Evolutionary conservation across 441 rosid species (phyloP).

Genomic region (Gossypium schwendimanii): DNA sequence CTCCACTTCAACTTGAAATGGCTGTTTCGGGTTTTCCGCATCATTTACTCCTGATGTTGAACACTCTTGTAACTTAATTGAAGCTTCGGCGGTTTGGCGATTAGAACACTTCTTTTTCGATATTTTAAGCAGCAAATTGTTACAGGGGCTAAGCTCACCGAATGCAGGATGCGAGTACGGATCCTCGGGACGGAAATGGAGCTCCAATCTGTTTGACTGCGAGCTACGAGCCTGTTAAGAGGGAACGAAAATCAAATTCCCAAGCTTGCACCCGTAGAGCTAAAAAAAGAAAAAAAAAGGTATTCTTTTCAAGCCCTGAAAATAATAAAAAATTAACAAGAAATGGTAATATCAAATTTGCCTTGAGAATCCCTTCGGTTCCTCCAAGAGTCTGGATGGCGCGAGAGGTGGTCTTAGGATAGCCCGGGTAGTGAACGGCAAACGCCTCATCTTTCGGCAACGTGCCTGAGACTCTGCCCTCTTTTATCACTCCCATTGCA

Average conservation of each 20-base stretch:
- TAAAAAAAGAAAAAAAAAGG: background rate
- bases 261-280: background rate
- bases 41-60: conserved; percentile 15
- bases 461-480: conserved; percentile 50
- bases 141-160: conserved; percentile 59
- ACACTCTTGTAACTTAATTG: background rate
- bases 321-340: background rate
- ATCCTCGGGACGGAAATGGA: conserved; percentile 84
- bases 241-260: conserved; percentile 7
- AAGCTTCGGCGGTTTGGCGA: conserved; percentile 21
- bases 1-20: conserved; percentile 20
- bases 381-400: conserved; percentile 77
- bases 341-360: conserved; percentile 1
- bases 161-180: conserved; percentile 73
- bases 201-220: conserved; percentile 53
- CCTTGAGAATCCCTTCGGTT: conserved; percentile 51
- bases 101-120: conserved; percentile 34
- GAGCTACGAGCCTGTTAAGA: conserved; percentile 51
- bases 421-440: conserved; percentile 68
- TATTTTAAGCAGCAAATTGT: conserved; percentile 48
- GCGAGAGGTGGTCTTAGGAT: conserved; percentile 59
- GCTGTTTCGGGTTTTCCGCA: conserved; percentile 7
- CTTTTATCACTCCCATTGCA: conserved; percentile 57
- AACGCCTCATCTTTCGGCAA: conserved; percentile 49
- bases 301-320: background rate